Evolutionary conservation across 345 rosid species (phyloP).

Genomic region (Brassica incana): DNA sequence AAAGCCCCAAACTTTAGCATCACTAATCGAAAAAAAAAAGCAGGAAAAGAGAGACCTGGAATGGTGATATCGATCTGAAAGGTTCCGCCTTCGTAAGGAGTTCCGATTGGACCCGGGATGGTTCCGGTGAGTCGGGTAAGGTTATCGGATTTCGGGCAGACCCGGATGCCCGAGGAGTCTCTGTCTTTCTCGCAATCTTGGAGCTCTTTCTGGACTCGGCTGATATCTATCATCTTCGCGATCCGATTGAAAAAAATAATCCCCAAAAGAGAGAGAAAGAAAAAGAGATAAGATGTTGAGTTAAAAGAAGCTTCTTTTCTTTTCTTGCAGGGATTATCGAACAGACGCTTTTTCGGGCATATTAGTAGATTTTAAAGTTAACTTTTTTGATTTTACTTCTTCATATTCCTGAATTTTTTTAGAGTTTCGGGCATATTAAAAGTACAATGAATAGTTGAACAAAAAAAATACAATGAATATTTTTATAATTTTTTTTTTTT

Average conservation of each 20-base stretch:
- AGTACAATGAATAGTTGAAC: too few relatives aligned
- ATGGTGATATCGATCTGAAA: conserved; percentile 84
- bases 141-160: conserved; percentile 69
- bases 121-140: conserved; percentile 73
- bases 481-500: too few relatives aligned
- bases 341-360: not conserved
- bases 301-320: conserved; percentile 8
- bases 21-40: not conserved
- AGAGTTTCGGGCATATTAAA: too few relatives aligned
- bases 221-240: conserved; percentile 65
- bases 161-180: conserved; percentile 71
- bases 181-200: conserved; percentile 79
- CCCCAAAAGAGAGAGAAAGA: not conserved
- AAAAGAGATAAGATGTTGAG: too few relatives aligned
- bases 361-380: too few relatives aligned
- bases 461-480: too few relatives aligned
- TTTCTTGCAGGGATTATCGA: conserved; percentile 23
- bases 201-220: conserved; percentile 90
- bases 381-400: too few relatives aligned
- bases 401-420: too few relatives aligned
- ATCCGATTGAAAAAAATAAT: not conserved
- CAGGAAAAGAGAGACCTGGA: conserved; percentile 48
- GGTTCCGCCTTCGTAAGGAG: conserved; percentile 94
- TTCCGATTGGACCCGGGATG: conserved; percentile 81
- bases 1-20: conserved; percentile 7